Base-by-base conservation (phyloP, 768 basidiomycete genomes). In the Heimioporus sp. region DNA sequence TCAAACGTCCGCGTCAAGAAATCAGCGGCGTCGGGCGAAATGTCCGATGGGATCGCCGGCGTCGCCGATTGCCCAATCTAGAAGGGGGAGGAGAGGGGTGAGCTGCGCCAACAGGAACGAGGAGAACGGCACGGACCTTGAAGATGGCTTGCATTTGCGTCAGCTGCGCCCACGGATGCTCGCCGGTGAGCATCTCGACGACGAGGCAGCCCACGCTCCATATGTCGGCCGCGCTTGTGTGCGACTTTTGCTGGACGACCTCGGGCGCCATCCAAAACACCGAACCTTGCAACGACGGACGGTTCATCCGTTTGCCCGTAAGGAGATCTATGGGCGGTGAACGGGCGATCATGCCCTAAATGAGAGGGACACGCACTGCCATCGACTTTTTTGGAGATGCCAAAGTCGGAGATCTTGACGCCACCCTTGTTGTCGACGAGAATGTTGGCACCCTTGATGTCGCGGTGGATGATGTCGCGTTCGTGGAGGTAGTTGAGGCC, bases 251-350 rank as follows among this genome's bases (percentile, higher is more conserved):
- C 65, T 95, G 95, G 53, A 98, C 97, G 17, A 98, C 93, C 70
- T 98, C 96, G 0, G 96, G 96, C 0, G 96, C 96, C 96, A 98
- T 98, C 96, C 96, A 98, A 72, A 97, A 98, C 11, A 98, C 95
- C 2, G 94, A 97, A 2, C 97, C 97, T 69, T 98, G 97, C 6
- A 98, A 73, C 2, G 97, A 98, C 5, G 93, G 91, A 8, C 97
- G 80, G 65, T 98, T 87, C 40, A 85, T 80, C 20, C 87, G 84
- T 51, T 87, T 84, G 11, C 85, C 85, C 20, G 74, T 73, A 31
- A 76, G 63, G 30, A 80, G 67, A 57, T 72, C 74, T 77, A 45
- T 16, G 19, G 30, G 19, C 20, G 10, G n/a, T 28, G 10, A 30
- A 30, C 34, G 39, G 19, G 39, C 5, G 19, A 34, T 19, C 15